Percentiles rank a stretch among this genome's conserved stretches.
phyloP scores from a whole-genome alignment of 73 alveolate species.

The Tetrahymena elliotti region DNA sequence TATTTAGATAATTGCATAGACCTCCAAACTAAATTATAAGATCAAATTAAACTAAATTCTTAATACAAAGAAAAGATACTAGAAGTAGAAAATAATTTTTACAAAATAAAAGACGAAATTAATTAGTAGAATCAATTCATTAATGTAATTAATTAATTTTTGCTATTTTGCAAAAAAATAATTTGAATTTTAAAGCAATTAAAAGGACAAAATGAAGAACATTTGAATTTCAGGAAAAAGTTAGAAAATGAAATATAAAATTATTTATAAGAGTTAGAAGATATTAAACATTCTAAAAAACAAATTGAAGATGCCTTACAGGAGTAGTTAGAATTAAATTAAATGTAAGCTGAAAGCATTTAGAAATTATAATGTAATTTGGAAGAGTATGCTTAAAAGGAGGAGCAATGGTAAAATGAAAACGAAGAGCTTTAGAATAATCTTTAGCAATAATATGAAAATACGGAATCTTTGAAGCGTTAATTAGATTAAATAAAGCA shows the following conservation, averaged over 20 bases:
- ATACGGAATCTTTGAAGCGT: not conserved
- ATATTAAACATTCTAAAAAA: not conserved
- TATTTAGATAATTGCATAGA: not conserved
- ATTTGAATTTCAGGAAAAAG: not conserved
- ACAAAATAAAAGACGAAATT: not conserved
- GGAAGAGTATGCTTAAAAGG: not conserved
- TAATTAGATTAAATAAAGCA: not conserved
- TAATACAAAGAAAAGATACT: not conserved
- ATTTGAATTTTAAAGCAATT: not conserved
- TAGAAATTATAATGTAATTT: not conserved
- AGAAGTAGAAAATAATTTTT: not conserved
- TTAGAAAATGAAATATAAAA: not conserved
- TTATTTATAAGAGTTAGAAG: not conserved
- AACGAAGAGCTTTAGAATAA: not conserved
- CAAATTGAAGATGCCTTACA: not conserved
- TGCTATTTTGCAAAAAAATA: not conserved
- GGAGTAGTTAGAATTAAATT: not conserved
- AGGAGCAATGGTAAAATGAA: not conserved
- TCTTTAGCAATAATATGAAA: not conserved
- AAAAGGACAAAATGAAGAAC: not conserved
- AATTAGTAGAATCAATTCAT: not conserved
- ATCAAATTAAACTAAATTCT: not conserved
- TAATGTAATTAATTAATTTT: not conserved
- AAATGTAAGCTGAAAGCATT: not conserved
- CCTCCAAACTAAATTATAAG: not conserved